Base-by-base conservation (phyloP, 1,284 basidiomycete genomes). In the Bjerkandera adusta region DNA sequence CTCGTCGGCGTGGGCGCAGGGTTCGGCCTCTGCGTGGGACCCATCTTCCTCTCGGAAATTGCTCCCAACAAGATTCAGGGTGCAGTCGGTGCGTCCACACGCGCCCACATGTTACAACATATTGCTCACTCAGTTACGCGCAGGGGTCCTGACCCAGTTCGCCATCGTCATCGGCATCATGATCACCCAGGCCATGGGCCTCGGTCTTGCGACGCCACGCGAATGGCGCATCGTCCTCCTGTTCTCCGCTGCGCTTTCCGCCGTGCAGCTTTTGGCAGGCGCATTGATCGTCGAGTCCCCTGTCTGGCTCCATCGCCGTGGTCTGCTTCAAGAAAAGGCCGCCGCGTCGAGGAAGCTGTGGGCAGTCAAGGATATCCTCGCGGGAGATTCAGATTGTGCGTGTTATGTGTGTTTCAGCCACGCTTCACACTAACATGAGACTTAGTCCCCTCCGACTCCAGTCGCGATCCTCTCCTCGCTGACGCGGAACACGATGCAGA, bases 81-180 rank as follows among this genome's bases (percentile, higher is more conserved):
- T n/a, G 83, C 74, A 43, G 70, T 90, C 49, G 89, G 87, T 80
- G 55, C 43, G 73, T 64, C 3, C 24, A 22, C 29, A 6, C 51
- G 49, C 10, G 22, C 18, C 27, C 16, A 29, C 18, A 4, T 30
- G 27, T 36, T 56, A 46, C 43, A 62, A 20, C 24, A 44, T 1
- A 26, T 38, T 30, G 22, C 36, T 41, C 6, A 11, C 62, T 16
- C 22, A 38, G 36, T 25, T 54, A 11, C 47, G 48, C 44, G 49
- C 66, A 78, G 91, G 92, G 22, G 88, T 93, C 20, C 72, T 95
- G 30, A 92, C 92, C n/a, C 94, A 95, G 60, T 70, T 95, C 29
- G 85, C 79, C 22, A 90, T 94, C 58, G 90, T 93, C 26, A 60
- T 89, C 36, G 92, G 92, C 16, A 87, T 95, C 52, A 85, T 92